Conservation (phyloP, 257 asterid genomes). For the Solanum gracilifrons region DNA sequence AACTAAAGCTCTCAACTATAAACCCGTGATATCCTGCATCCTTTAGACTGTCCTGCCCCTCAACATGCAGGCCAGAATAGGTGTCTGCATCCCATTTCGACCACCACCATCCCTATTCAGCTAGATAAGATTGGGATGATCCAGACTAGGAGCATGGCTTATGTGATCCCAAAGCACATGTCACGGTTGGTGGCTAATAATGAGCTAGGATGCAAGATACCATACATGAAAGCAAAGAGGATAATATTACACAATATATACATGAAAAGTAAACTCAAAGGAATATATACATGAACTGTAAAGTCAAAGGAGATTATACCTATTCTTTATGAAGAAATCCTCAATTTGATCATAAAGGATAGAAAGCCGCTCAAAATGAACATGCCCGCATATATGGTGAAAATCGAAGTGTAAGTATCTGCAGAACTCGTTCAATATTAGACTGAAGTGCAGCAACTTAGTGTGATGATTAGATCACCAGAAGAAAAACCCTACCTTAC, state of each 20-base stretch:
- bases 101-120: neutral
- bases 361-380: constrained; percentile 75
- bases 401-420: constrained; percentile 95
- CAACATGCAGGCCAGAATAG: neutral
- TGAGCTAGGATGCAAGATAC: neutral
- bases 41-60: neutral
- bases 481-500: constrained; percentile 45
- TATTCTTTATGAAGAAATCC: constrained; percentile 58
- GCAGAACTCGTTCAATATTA: constrained; percentile 17
- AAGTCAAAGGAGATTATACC: constrained; percentile 26
- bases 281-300: neutral
- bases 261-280: neutral
- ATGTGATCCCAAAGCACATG: neutral
- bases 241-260: neutral
- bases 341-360: constrained; percentile 73
- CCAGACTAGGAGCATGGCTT: neutral
- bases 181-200: neutral
- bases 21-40: neutral
- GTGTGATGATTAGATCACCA: neutral
- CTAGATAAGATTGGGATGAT: neutral
- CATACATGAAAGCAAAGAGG: neutral
- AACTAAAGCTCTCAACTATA: neutral
- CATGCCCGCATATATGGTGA: constrained; percentile 88
- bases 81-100: neutral
- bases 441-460: constrained; percentile 6